Evolutionary conservation across 805 yeast species (phyloP).

Genomic region (Clavispora phyllophila): DNA sequence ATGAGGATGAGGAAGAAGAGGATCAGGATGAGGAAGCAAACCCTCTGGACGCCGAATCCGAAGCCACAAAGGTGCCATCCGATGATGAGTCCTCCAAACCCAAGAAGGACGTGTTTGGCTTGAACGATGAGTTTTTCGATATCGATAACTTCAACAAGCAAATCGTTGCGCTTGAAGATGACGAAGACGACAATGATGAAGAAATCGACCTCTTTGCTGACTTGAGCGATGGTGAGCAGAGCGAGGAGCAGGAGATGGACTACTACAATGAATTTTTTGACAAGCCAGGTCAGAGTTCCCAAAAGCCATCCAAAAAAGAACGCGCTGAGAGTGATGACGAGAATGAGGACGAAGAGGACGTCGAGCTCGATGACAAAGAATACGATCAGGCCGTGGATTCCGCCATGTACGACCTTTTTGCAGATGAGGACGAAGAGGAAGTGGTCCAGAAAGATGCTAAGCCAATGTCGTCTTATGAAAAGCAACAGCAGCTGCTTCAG

Average conservation of each 20-base stretch:
- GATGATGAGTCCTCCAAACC: conserved; percentile 8
- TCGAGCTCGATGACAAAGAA: conserved; percentile 51
- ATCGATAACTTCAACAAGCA: conserved; percentile 80
- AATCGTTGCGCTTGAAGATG: conserved; percentile 60
- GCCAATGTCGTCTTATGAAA: conserved; percentile 70
- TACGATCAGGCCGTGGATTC: conserved; percentile 55
- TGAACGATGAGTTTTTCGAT: conserved; percentile 80
- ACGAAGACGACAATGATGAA: conserved; percentile 33
- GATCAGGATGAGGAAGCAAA: conserved; percentile 4
- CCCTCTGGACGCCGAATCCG: conserved; percentile 15
- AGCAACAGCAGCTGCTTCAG: conserved; percentile 71
- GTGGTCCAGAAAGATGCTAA: conserved; percentile 17
- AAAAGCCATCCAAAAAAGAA: conserved; percentile 2
- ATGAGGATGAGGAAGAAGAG: conserved; percentile 7
- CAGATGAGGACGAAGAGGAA: conserved; percentile 28
- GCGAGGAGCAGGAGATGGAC: conserved; percentile 51
- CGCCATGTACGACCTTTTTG: conserved; percentile 61
- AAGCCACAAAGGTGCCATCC: conserved; percentile 8
- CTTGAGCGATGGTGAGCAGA: conserved; percentile 29
- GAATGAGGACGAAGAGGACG: conserved; percentile 27
- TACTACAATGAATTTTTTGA: conserved; percentile 68
- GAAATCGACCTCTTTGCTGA: conserved; percentile 40
- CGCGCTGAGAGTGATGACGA: conserved; percentile 25
- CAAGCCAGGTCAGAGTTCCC: conserved; percentile 28
- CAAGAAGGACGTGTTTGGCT: conserved; percentile 52